A percentile compares a stretch with the other conserved stretches of the same genome.
Conservation (phyloP, 495 filamentous ascomycete genomes). For the Aspergillus saccharolyticus region DNA sequence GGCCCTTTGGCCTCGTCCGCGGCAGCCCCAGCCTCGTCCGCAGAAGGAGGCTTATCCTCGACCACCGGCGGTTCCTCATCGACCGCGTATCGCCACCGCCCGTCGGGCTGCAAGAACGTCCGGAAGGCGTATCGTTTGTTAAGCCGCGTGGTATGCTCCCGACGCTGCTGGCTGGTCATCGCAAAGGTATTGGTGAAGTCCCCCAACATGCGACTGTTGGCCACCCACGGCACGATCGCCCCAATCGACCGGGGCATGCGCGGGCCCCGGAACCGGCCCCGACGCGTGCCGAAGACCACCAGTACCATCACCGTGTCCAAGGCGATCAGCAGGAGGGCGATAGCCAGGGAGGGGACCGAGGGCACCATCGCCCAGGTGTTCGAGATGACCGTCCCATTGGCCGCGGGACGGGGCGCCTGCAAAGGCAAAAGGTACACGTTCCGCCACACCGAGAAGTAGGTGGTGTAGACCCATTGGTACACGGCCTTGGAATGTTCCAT, state of each 20-base stretch:
- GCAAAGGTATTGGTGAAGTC: slow-evolving; percentile 33
- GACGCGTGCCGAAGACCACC: slow-evolving; percentile 36
- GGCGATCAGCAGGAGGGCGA: slow-evolving; percentile 32
- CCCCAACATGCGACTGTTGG: slow-evolving; percentile 35
- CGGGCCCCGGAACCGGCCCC: slow-evolving; percentile 35
- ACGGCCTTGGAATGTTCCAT: slow-evolving; percentile 29
- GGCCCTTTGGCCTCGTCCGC: slow-evolving; percentile 7
- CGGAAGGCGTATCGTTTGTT: slow-evolving; percentile 37
- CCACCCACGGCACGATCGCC: slow-evolving; percentile 37
- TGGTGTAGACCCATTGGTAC: slow-evolving; percentile 41
- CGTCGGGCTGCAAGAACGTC: slow-evolving; percentile 30
- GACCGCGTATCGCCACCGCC: slow-evolving; percentile 34
- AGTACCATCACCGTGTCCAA: slow-evolving; percentile 36
- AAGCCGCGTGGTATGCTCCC: slow-evolving; percentile 25
- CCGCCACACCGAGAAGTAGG: slow-evolving; percentile 39
- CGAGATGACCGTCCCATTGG: slow-evolving; percentile 28
- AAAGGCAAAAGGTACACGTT: slow-evolving; percentile 33
- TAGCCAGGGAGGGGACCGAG: slow-evolving; percentile 29
- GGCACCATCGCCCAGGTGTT: slow-evolving; percentile 35
- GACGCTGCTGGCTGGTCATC: slow-evolving; percentile 31
- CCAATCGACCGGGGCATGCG: slow-evolving; percentile 39
- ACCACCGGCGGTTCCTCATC: slow-evolving; percentile 28
- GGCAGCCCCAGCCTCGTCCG: background rate
- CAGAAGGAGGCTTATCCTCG: slow-evolving; percentile 4
- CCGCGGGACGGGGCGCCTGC: slow-evolving; percentile 14